A percentile compares a stretch with the other conserved stretches of the same genome.
These are phyloP conservation scores for Apiotrichum siamense DNA, from an alignment of 1,284 basidiomycete genomes.

Conservation along the genomic window DNA sequence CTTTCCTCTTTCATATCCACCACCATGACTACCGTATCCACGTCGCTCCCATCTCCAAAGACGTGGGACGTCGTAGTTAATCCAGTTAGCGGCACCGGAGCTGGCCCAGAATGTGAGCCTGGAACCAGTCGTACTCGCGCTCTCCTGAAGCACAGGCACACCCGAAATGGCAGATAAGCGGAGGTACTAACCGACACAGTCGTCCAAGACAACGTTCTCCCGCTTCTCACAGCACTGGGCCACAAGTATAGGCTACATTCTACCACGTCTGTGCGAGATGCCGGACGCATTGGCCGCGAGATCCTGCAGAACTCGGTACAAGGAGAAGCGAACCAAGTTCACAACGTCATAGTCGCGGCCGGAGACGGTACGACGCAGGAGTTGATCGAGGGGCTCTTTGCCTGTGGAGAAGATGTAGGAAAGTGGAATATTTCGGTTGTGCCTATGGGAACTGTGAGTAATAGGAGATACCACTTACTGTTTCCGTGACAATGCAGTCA, in stretches of 20 bases:
- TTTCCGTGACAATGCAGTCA: too few species aligned
- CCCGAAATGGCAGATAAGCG: too few species aligned
- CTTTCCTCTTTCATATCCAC: too few species aligned
- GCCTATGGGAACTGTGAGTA: constrained; percentile 65
- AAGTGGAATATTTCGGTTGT: constrained; percentile 47
- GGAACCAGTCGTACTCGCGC: too few species aligned
- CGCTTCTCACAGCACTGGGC: constrained; percentile 53
- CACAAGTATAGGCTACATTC: constrained; percentile 45
- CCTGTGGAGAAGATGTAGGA: not conserved
- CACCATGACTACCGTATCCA: not conserved
- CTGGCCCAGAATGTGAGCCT: constrained; percentile 31
- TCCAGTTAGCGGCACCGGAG: constrained; percentile 29
- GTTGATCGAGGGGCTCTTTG: constrained; percentile 59
- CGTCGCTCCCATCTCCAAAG: not conserved
- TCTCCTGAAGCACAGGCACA: too few species aligned
- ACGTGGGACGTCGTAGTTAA: constrained; percentile 30
- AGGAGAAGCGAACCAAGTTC: constrained; percentile 56
- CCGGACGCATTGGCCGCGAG: constrained; percentile 54
- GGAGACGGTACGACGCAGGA: constrained; percentile 90
- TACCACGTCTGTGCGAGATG: constrained; percentile 58
- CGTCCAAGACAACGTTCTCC: constrained; percentile 58
- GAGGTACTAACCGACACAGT: constrained; percentile 42
- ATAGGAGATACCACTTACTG: not conserved
- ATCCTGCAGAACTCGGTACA: constrained; percentile 52
- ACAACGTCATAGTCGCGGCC: constrained; percentile 59